Evolutionary conservation across 2,329 filamentous ascomycete species (phyloP), one percentile per base, ranked within the genome.

Genomic region (Fusarium dlaminii): DNA sequence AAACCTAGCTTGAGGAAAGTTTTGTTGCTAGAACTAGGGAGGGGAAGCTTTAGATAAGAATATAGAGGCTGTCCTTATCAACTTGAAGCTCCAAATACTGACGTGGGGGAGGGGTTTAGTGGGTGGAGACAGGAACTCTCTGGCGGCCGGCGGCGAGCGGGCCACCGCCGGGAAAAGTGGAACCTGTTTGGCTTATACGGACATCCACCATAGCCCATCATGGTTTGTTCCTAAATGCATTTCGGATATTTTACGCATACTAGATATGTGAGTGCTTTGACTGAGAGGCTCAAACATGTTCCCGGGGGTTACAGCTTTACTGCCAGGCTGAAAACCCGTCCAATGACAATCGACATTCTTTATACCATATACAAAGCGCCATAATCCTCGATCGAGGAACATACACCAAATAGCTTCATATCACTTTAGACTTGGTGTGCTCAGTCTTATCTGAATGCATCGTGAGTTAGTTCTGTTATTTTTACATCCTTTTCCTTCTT

Each of bases 81-180:
- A 60, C 37, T 70, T 73, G 65, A 70, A 73, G 70, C 70, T 73
- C 45, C 32, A 22, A 24, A 58, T 42, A 36, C 18, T 37, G 34
- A 73, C 62, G 66, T 63, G 70, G 62, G 70, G 70, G 70, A 66
- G 70, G 66, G 70, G 70, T 49, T n/a, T 52, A 42, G 43, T 45
- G 29, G 34, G 48, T 59, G 46, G 56, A 37, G 42, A 49, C 42
- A 29, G 46, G 32, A 39, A 43, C n/a, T 32, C 32, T 54, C 67
- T 42, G 42, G 48, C 30, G 39, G 66, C 58, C 66, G 66, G 48
- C 66, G 66, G 61, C 48, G 42, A 52, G 34, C 63, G 51, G 27
- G 51, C 7, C 17, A 42, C 17, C 27, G 18, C 59, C 68, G 66
- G 66, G 66, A 70, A 66, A 66, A 61, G 48, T 70, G 68, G 68